phyloP scores from a whole-genome alignment of 306 rosid species.

The Quercus berberidifolia region DNA sequence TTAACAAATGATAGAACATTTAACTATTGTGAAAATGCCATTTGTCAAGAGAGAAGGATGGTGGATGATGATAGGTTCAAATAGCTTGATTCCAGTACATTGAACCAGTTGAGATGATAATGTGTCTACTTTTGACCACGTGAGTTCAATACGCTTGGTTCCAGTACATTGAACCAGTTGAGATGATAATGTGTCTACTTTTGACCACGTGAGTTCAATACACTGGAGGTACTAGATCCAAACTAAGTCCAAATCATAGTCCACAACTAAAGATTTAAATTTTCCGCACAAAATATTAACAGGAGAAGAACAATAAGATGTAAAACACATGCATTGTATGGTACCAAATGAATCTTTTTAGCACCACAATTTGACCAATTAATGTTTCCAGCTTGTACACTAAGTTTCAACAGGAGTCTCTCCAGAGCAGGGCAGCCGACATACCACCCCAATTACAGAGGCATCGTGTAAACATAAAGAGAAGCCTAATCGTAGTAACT shows the following conservation, averaged over 20 bases:
- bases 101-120: too few species aligned
- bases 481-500: neutral
- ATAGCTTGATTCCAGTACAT: too few species aligned
- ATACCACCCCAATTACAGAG: neutral
- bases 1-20: neutral
- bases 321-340: neutral
- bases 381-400: neutral
- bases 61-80: too few species aligned
- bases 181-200: too few species aligned
- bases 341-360: neutral
- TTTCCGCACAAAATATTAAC: neutral
- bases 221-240: neutral
- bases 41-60: neutral
- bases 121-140: too few species aligned
- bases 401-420: neutral
- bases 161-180: too few species aligned
- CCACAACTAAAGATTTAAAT: neutral
- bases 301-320: neutral
- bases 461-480: neutral
- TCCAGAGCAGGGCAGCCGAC: neutral
- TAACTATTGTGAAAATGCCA: neutral
- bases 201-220: too few species aligned
- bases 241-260: neutral
- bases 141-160: too few species aligned
- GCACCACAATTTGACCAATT: neutral